Conservation (phyloP, 2,329 filamentous ascomycete genomes). For the Trichoderma guizhouense region DNA sequence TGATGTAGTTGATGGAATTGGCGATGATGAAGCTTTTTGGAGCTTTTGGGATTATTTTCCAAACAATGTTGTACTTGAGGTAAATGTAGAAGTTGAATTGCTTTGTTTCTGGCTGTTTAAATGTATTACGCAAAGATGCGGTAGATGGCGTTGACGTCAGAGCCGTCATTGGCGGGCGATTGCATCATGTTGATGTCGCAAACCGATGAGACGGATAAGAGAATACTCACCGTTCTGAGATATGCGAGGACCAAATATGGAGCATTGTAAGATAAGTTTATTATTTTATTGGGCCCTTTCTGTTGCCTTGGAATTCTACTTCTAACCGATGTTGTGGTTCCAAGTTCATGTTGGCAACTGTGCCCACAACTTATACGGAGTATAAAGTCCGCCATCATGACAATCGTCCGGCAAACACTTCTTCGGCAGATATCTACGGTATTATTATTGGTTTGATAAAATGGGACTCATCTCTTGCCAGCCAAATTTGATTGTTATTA, state of each 20-base stretch:
- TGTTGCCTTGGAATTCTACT: not conserved
- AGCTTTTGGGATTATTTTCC: not conserved
- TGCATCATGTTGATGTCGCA: slow-evolving; percentile 20
- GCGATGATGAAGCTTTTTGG: not conserved
- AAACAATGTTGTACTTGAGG: not conserved
- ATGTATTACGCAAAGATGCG: not conserved
- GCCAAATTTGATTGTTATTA: not conserved
- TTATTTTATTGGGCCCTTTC: not conserved
- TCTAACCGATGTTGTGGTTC: not conserved
- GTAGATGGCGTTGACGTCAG: slow-evolving; percentile 18
- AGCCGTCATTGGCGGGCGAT: not conserved
- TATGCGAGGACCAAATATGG: not conserved
- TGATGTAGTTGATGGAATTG: not conserved
- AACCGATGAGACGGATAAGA: not conserved
- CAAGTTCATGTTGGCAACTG: not conserved
- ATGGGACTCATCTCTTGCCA: not conserved
- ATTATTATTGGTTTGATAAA: not conserved
- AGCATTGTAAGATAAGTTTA: not conserved
- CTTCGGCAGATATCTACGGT: not conserved
- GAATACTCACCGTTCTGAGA: not conserved
- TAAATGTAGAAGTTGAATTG: not conserved
- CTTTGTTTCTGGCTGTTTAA: not conserved
- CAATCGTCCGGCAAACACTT: not conserved
- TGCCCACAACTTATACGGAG: not conserved
- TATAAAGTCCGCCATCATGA: not conserved